These are phyloP conservation scores for Ophiostoma pallidulum DNA, from an alignment of 2,329 filamentous ascomycete species.

Conservation along the genomic window DNA sequence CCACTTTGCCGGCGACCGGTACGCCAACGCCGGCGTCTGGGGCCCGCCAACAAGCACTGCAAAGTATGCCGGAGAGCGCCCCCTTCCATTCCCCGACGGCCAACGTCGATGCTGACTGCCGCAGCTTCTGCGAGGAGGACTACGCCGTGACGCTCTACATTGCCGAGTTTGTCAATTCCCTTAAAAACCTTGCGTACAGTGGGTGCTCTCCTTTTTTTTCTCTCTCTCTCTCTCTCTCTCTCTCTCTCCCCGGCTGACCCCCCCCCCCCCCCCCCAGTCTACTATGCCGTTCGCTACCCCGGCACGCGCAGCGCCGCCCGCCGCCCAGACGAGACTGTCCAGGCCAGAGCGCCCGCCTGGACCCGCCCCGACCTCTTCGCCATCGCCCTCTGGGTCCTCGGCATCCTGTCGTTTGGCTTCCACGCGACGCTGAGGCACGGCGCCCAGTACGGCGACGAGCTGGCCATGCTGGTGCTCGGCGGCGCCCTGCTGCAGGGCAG, in stretches of 20 bases:
- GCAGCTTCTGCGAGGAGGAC: conserved; percentile 36
- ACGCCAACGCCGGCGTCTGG: conserved; percentile 21
- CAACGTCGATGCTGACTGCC: no score
- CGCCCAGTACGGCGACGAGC: conserved; percentile 42
- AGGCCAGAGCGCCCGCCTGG: conserved; percentile 5
- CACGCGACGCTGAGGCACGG: conserved; percentile 35
- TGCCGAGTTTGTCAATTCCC: conserved; percentile 43
- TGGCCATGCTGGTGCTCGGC: conserved; percentile 48
- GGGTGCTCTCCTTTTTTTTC: conserved; percentile 5
- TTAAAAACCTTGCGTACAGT: conserved; percentile 43
- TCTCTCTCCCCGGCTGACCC: neutral
- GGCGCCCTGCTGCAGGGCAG: conserved; percentile 43
- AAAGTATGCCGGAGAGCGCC: no score
- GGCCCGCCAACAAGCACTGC: conserved; percentile 24
- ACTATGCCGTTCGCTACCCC: conserved; percentile 31
- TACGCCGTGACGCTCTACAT: conserved; percentile 42
- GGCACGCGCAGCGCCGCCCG: conserved; percentile 2
- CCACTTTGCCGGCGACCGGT: conserved; percentile 21
- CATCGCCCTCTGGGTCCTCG: conserved; percentile 31
- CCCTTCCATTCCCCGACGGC: neutral
- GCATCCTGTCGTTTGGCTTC: conserved; percentile 33
- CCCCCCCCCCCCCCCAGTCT: conserved; percentile 24
- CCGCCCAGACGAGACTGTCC: neutral
- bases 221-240: neutral
- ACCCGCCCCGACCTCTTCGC: conserved; percentile 32